Evolutionary conservation across 208 protist species (phyloP), one percentile per base, ranked within the genome.

Genomic region (Acanthamoeba sp.): DNA sequence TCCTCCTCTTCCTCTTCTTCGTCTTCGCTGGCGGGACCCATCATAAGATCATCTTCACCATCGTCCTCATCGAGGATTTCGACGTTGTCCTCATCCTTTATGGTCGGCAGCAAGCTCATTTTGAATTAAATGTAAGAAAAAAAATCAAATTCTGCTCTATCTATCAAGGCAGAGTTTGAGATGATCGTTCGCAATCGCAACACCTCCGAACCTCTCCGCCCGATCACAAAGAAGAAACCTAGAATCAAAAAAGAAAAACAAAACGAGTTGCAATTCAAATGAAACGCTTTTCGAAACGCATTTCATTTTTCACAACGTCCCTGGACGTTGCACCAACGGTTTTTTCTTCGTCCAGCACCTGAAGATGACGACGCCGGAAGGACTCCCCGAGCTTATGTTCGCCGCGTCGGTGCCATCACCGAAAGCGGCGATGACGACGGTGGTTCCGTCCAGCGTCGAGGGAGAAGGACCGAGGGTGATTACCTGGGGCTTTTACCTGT

Each of bases 1-100:
- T 91, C 52, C 14, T 50, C 80, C 20, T 85, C 45, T 55, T 85
- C 29, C 20, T 88, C 40, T 40, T 88, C 80, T 36, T 88, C 52
- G 1, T 88, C 32, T 10, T 88, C 80, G 18, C 80, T 88, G 24
- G 18, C 80, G 36, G 52, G 80, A 27, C 32, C 57, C 14, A 73
- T 27, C 36, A 52, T 42, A 1, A 73, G 7, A 6, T 91, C 85
- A 14, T 91, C 62, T 16, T 91, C 85, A 7, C 71, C 85, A 48
- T 85, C 76, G 10, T 85, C 76, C 76, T 85, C 76, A 2, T 85
- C 76, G 76, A 85, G 36, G 42, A 85, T 57, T 57, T 85, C 76
- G 22, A 85, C 42, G n/a, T 85, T 57, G 45, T 85, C 76, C 20
- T 85, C 76, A 85, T 85, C 76, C 24, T 45, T 27, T 6, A 85